Evolutionary conservation across 768 basidiomycete species (phyloP).

Genomic region (Astraeus odoratus): DNA sequence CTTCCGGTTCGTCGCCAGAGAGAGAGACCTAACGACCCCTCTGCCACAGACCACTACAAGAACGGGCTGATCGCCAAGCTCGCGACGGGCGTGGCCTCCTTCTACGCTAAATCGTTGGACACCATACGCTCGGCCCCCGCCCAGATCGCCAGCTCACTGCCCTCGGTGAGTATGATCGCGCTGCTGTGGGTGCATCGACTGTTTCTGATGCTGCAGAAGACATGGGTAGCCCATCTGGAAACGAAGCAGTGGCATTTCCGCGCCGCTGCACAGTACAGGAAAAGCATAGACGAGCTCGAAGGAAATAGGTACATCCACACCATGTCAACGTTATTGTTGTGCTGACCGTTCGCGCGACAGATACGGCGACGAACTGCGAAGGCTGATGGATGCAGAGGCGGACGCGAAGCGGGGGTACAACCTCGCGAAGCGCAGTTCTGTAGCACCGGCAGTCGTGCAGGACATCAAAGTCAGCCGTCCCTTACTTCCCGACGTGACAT

Average conservation of each 20-base stretch:
- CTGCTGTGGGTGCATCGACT: slow-evolving; percentile 1
- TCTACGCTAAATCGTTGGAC: slow-evolving; percentile 50
- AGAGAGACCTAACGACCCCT: background rate
- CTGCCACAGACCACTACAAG: slow-evolving; percentile 53
- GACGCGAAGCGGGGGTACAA: slow-evolving; percentile 68
- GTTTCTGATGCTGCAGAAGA: slow-evolving; percentile 29
- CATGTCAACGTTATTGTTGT: background rate
- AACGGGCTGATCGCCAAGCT: slow-evolving; percentile 81
- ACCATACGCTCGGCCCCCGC: slow-evolving; percentile 39
- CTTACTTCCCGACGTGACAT: background rate
- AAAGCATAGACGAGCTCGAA: slow-evolving; percentile 84
- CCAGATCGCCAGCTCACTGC: slow-evolving; percentile 41
- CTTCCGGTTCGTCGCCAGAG: background rate
- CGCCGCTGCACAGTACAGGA: slow-evolving; percentile 83
- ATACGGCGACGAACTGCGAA: slow-evolving; percentile 83
- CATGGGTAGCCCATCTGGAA: slow-evolving; percentile 75
- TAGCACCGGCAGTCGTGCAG: slow-evolving; percentile 57
- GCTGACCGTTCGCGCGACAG: slow-evolving; percentile 32
- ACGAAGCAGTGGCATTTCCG: slow-evolving; percentile 81
- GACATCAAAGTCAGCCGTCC: slow-evolving; percentile 64
- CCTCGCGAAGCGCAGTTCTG: slow-evolving; percentile 53
- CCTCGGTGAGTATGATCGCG: slow-evolving; percentile 38
- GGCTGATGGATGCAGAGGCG: slow-evolving; percentile 60
- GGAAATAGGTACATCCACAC: slow-evolving; percentile 47
- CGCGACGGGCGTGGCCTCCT: slow-evolving; percentile 63